Base-by-base conservation (phyloP, 1,284 basidiomycete species). In the Fomitopsis schrenkii region DNA sequence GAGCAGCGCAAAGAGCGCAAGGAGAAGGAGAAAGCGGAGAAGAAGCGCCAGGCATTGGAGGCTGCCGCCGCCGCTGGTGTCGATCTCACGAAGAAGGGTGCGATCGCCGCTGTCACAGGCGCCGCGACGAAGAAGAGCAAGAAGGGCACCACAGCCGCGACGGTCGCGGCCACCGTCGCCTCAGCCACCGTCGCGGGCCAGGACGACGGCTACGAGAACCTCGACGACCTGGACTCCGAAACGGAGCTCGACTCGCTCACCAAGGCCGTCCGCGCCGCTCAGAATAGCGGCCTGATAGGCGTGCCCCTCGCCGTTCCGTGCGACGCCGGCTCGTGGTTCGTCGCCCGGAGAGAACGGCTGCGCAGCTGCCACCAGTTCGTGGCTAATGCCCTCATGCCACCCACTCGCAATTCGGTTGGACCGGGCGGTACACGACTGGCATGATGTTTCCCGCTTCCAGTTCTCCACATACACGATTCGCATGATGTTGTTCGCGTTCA, bases 161-260 rank as follows among this genome's bases (percentile, higher is more conserved):
- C 79, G 2, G 66, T 67, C 0, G 67, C 71, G 5, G 70, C 69
- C n/a, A 68, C 68, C 8, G 66, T 68, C 1, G 71, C 68, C 8
- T 65, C 70, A 1, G 65, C 67, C 2, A 67, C 66, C 22, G 67
- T 67, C 19, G 68, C 46, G 17, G 62, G 59, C 15, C 81, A 80
- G 3, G 85, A 85, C 38, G 87, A 87, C 56, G 77, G 79, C n/a
- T 82, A 82, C 53, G 90, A 91, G 71, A 91, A 91, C 64, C 76
- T 91, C 61, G 90, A 92, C 61, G 90, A 93, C 60, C 67, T 93
- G 57, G 91, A 93, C 71, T 92, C 90, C 3, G 90, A 92, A 68
- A 85, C 84, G 19, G 93, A 88, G 69, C 72, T 87, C 38, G 85
- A 86, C 35, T 76, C 80, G 9, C 76, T 88, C 63, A 77, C 84